Base-by-base conservation (phyloP, 2,329 filamentous ascomycete species). In the Aspergillus terreus region DNA sequence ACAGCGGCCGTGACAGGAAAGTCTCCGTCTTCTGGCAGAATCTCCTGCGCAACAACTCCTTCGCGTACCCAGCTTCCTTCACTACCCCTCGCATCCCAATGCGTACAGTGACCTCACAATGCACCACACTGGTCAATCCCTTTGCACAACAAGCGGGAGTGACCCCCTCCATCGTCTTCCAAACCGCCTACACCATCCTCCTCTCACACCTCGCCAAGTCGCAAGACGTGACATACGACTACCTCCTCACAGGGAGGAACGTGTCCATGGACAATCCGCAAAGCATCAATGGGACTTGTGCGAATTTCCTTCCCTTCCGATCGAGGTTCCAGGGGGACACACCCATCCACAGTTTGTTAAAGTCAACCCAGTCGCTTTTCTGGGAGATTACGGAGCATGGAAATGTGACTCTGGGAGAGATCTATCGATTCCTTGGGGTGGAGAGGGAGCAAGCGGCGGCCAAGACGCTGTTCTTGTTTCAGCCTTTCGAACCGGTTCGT, bases 231-330 rank as follows among this genome's bases (percentile, higher is more conserved):
- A 47, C 52, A 10, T 68, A 67, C 44, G 70, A 72, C 57, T 66
- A 73, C 59, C 67, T 73, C 40, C 52, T 67, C 46, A 71, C 64
- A 1, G 71, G 71, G 15, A 69, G 71, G 51, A 73, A 73, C 55
- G 65, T 72, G 19, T 63, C 64, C 27, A 53, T 72, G 27, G 58
- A 55, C 30, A 58, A 71, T 46, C 68, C 71, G 4, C 70, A 74
- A 47, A 51, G 51, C 32, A 69, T 73, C 58, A 68, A 69, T 54
- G 71, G 71, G 17, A 69, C 62, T 1, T 62, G 62, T 41, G 71
- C 71, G 25, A 71, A 73, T 57, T 73, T 74, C 53, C 57, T 72
- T 9, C 69, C 69, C 1, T 55, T 71, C 45, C 63, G 65, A n/a
- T 54, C 56, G 2, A 23, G 27, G 3, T 46, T 67, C 25, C 46